Evolutionary conservation across 495 filamentous ascomycete species (phyloP).

Genomic region (Neurospora sp.): DNA sequence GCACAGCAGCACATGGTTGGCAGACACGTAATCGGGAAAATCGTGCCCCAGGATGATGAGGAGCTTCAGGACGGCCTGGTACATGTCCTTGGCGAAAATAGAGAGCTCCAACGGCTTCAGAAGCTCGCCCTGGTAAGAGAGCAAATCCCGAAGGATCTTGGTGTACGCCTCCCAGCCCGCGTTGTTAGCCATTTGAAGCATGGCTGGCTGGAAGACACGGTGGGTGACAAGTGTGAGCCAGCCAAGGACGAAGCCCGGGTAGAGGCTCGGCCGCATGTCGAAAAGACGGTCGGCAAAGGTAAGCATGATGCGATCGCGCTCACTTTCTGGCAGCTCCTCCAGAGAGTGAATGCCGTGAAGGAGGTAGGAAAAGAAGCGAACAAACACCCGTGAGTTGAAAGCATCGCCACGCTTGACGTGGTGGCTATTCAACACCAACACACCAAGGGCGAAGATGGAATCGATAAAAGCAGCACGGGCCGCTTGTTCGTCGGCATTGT

Average conservation of each 20-base stretch:
- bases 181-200: conserved; percentile 61
- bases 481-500: conserved; percentile 40
- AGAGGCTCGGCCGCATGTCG: conserved; percentile 63
- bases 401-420: conserved; percentile 69
- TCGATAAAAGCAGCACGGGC: conserved; percentile 60
- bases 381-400: conserved; percentile 85
- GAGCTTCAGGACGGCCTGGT: conserved; percentile 72
- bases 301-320: conserved; percentile 60
- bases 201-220: conserved; percentile 71
- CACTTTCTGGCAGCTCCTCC: conserved; percentile 35
- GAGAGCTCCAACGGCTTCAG: conserved; percentile 65
- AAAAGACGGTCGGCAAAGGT: conserved; percentile 64
- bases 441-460: conserved; percentile 60
- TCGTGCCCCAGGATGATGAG: conserved; percentile 84
- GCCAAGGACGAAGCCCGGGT: conserved; percentile 70
- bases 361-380: conserved; percentile 78
- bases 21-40: conserved; percentile 83
- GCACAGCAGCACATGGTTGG: conserved; percentile 77
- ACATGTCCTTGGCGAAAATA: conserved; percentile 66
- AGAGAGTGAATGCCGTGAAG: conserved; percentile 49
- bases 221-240: conserved; percentile 81
- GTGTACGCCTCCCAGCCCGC: conserved; percentile 67
- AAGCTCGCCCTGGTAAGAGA: conserved; percentile 68
- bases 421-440: conserved; percentile 77
- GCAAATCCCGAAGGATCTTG: conserved; percentile 62